Conservation (phyloP, 1,284 basidiomycete species). For the Apiotrichum gracile region DNA sequence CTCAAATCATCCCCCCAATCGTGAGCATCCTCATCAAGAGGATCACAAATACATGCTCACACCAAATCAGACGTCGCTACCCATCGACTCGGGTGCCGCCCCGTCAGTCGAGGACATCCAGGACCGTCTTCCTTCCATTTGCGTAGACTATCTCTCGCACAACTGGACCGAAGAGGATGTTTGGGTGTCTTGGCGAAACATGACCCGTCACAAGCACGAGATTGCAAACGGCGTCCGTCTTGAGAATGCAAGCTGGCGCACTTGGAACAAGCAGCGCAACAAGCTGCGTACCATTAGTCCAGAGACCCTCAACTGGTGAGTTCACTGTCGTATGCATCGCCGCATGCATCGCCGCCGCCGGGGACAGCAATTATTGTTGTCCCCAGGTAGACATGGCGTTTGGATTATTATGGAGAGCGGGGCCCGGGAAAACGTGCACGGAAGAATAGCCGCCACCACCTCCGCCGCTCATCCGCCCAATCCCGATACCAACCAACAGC, state of each 20-base stretch:
- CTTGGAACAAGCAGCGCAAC: conserved; percentile 99
- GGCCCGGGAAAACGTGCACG: conserved; percentile 9
- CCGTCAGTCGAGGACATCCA: conserved; percentile 53
- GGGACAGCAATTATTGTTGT: background rate
- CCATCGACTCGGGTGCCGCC: conserved; percentile 43
- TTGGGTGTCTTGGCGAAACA: conserved; percentile 95
- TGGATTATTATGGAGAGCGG: background rate
- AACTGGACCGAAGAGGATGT: conserved; percentile 98
- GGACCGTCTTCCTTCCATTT: conserved; percentile 54
- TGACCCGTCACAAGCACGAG: conserved; percentile 98
- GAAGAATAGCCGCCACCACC: conserved; percentile 8
- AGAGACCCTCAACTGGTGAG: conserved; percentile 96
- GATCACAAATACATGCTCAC: background rate
- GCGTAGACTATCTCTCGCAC: conserved; percentile 70
- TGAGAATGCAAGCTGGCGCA: conserved; percentile 97
- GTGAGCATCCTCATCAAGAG: conserved; percentile 15
- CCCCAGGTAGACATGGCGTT: background rate
- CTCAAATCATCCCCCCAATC: conserved; percentile 43
- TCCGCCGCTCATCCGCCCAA: conserved; percentile 7
- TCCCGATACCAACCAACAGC: conserved; percentile 7
- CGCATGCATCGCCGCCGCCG: background rate
- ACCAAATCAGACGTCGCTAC: conserved; percentile 39
- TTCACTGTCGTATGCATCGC: conserved; percentile 15
- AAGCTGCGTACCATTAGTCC: conserved; percentile 92
- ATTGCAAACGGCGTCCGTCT: conserved; percentile 91